Evolutionary conservation across 2,329 filamentous ascomycete species (phyloP), one percentile per base, ranked within the genome.

Genomic region (Colletotrichum tabaci): DNA sequence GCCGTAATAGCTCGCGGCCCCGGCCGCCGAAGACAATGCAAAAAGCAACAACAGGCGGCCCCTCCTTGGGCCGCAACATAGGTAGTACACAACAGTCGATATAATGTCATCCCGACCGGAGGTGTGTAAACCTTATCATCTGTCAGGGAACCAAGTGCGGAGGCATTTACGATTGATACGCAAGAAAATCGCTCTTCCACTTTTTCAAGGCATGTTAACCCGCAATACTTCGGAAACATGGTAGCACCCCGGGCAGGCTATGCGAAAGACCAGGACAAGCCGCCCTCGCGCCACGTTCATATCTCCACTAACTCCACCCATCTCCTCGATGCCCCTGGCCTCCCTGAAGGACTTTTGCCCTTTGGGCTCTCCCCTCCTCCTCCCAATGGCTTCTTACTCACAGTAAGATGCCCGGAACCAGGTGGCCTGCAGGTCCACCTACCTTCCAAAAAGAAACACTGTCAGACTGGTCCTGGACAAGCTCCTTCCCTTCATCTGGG

Each of bases 401-500:
- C 7, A 30, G 30, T 30, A 35, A 58, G 47, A 67, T 50, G 23
- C 64, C 44, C 47, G 46, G 38, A 15, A 21, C 12, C 67, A 5
- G 62, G 42, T 44, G 44, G 23, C 52, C n/a, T 21, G 42, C 26
- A 62, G 52, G 23, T 18, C 44, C 68, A 71, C 65, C 16, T 35
- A 55, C 65, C 68, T 71, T 58, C 40, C 68, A 35, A 71, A 66
- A 68, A 47, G 49, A 63, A 67, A n/a, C 53, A 61, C 3, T 65
- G 66, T 47, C 61, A 60, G 53, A 21, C 46, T 53, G 26, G n/a
- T 21, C 52, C 23, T 50, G 58, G 57, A n/a, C 40, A 21, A 30
- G 23, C 64, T 49, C 52, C 35, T 62, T 30, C 58, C 44, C 67
- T 62, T 67, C 23, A 38, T 62, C 50, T 67, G 63, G 57, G 35